Conservation (phyloP, 352 stramenopile genomes). For the Lagenidium sp. region DNA sequence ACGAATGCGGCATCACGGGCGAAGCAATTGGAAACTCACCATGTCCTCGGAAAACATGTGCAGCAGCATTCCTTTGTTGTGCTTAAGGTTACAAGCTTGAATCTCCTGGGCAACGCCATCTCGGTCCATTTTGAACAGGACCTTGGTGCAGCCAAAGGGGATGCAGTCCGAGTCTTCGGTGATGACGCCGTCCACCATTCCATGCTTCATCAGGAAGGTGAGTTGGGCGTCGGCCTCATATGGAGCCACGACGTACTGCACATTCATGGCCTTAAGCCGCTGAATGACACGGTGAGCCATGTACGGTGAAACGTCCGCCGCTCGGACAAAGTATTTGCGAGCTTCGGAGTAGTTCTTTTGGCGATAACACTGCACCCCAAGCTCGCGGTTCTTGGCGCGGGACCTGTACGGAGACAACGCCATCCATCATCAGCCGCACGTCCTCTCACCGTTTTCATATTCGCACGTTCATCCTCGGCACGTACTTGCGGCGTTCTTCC, state of each 20-base stretch:
- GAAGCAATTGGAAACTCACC: conserved; percentile 21
- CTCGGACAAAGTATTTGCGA: conserved; percentile 58
- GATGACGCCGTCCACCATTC: conserved; percentile 90
- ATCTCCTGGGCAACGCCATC: conserved; percentile 85
- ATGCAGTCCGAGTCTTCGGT: conserved; percentile 95
- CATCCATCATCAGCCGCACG: not conserved
- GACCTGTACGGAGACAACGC: conserved; percentile 15
- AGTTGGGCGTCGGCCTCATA: conserved; percentile 57
- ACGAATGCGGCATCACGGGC: not conserved
- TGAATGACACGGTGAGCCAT: conserved; percentile 79
- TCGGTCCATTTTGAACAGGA: conserved; percentile 96
- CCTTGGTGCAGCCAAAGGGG: conserved; percentile 84
- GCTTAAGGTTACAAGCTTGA: conserved; percentile 45
- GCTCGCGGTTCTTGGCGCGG: conserved; percentile 59
- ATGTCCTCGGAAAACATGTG: conserved; percentile 83
- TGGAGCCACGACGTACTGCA: conserved; percentile 92
- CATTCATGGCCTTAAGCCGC: conserved; percentile 41
- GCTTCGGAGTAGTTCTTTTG: conserved; percentile 49
- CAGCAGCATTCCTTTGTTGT: conserved; percentile 62
- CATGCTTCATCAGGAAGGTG: conserved; percentile 76
- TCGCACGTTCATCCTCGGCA: too few relatives aligned
- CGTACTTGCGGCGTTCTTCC: conserved; percentile 52
- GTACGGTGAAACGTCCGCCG: conserved; percentile 68
- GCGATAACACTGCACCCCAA: conserved; percentile 47
- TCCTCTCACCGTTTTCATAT: too few relatives aligned